phyloP scores from a whole-genome alignment of 768 basidiomycete genomes.

The Agrocybe chaxingu region DNA sequence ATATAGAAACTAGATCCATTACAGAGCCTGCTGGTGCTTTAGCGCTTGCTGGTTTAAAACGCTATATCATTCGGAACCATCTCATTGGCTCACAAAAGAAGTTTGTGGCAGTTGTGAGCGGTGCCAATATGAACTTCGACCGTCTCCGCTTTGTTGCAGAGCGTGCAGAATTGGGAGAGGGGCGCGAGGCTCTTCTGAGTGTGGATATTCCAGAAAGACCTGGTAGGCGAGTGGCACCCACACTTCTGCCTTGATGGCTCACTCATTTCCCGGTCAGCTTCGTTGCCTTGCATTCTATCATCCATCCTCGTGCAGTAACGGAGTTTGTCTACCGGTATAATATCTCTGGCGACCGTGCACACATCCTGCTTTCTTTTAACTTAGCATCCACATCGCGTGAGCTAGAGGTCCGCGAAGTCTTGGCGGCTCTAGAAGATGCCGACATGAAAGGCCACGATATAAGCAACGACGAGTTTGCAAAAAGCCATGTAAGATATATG shows the following conservation, averaged over 20 bases:
- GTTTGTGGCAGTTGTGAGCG: slow-evolving; percentile 90
- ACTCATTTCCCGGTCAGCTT: slow-evolving; percentile 51
- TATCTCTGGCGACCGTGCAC: slow-evolving; percentile 63
- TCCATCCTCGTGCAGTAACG: slow-evolving; percentile 89
- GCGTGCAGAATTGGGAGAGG: slow-evolving; percentile 95
- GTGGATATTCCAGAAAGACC: slow-evolving; percentile 93
- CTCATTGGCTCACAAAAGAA: slow-evolving; percentile 81
- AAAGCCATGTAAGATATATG: slow-evolving; percentile 92
- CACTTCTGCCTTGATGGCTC: background rate
- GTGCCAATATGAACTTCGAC: slow-evolving; percentile 99
- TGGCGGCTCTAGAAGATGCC: slow-evolving; percentile 54
- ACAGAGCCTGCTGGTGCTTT: slow-evolving; percentile 97
- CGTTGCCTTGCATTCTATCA: slow-evolving; percentile 77
- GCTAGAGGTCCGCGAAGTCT: slow-evolving; percentile 62
- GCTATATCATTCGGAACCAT: slow-evolving; percentile 76
- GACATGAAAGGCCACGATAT: slow-evolving; percentile 89
- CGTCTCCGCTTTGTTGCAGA: slow-evolving; percentile 97
- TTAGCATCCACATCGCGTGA: slow-evolving; percentile 58
- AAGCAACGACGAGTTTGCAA: slow-evolving; percentile 93
- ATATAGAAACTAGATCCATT: slow-evolving; percentile 88
- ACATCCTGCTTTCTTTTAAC: slow-evolving; percentile 90
- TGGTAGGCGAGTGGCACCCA: slow-evolving; percentile 62
- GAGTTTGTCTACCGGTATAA: slow-evolving; percentile 95
- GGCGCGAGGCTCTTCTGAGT: slow-evolving; percentile 87
- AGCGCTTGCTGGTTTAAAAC: slow-evolving; percentile 88